These are phyloP conservation scores for Dacryopinax primogenitus DNA, from an alignment of 768 basidiomycete genomes.

Conservation along the genomic window DNA sequence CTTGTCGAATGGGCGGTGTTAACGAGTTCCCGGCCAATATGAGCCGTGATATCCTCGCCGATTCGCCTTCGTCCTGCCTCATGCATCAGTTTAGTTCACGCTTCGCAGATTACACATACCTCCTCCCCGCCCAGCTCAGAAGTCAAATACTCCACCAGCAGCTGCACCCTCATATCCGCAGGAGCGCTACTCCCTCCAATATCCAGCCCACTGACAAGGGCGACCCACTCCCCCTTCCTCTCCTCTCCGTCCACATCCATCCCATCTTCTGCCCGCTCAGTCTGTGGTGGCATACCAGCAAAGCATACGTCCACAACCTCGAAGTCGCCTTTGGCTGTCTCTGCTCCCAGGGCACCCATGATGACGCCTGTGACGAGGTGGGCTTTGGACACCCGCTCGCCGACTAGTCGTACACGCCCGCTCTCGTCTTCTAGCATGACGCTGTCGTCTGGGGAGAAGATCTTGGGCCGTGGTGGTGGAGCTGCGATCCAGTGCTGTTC, in stretches of 20 bases:
- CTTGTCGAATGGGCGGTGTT: constrained; percentile 33
- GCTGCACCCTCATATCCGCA: constrained; percentile 60
- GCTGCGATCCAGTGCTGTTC: constrained; percentile 76
- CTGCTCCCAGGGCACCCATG: constrained; percentile 77
- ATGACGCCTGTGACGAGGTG: constrained; percentile 83
- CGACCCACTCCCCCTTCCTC: constrained; percentile 59
- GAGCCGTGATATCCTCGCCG: constrained; percentile 65
- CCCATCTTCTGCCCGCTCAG: constrained; percentile 20
- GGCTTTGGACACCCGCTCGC: constrained; percentile 47
- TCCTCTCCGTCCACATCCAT: constrained; percentile 60
- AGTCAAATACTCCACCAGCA: constrained; percentile 80
- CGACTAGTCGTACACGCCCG: constrained; percentile 79
- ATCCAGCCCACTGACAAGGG: constrained; percentile 71
- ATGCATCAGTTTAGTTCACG: neutral
- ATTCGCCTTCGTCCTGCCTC: constrained; percentile 42
- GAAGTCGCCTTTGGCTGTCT: constrained; percentile 81
- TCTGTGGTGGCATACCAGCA: constrained; percentile 65
- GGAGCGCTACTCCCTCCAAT: constrained; percentile 50
- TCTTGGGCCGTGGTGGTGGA: constrained; percentile 62
- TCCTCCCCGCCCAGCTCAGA: constrained; percentile 65
- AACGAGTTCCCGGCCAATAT: constrained; percentile 87
- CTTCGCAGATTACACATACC: constrained; percentile 17
- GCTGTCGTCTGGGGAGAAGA: constrained; percentile 61
- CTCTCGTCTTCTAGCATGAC: constrained; percentile 94
- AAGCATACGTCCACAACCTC: constrained; percentile 83